Conservation (phyloP, 176 grass and related monocot species). For the Aegilops umbellulata region DNA sequence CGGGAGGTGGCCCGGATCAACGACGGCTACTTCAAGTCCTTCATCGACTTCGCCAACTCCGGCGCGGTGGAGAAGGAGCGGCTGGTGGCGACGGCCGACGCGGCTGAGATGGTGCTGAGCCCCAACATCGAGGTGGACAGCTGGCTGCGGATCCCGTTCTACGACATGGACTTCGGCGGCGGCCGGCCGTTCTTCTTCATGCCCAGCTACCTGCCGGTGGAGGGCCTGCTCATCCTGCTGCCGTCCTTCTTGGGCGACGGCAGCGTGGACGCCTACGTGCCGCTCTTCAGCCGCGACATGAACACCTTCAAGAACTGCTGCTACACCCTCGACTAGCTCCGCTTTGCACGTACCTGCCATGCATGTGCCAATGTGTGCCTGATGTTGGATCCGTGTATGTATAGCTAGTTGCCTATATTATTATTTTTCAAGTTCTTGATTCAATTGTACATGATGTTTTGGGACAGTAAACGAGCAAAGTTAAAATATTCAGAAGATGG, state of each 20-base stretch:
- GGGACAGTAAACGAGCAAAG: not conserved
- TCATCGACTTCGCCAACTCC: constrained; percentile 26
- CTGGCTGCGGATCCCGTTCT: constrained; percentile 32
- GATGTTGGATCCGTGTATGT: not conserved
- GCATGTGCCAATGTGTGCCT: not conserved
- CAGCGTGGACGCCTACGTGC: constrained; percentile 24
- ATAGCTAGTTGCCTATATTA: too few species aligned
- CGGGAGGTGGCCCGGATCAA: constrained; percentile 16
- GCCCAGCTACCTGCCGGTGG: constrained; percentile 31
- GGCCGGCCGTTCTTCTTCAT: constrained; percentile 36
- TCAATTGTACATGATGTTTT: not conserved
- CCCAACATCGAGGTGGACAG: constrained; percentile 29
- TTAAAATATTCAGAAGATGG: not conserved
- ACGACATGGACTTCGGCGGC: constrained; percentile 35
- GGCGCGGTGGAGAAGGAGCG: not conserved
- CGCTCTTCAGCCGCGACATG: constrained; percentile 24
- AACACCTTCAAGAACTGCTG: constrained; percentile 30
- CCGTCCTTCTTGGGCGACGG: constrained; percentile 26
- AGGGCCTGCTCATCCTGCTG: constrained; percentile 21
- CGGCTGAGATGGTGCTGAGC: constrained; percentile 22
- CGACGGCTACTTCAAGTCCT: constrained; percentile 31
- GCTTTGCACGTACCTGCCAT: not conserved
- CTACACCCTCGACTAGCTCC: not conserved
- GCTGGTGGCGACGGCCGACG: constrained; percentile 22
- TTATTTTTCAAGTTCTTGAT: not conserved